phyloP scores from a whole-genome alignment of 306 rosid species.

The Myrica gale region DNA sequence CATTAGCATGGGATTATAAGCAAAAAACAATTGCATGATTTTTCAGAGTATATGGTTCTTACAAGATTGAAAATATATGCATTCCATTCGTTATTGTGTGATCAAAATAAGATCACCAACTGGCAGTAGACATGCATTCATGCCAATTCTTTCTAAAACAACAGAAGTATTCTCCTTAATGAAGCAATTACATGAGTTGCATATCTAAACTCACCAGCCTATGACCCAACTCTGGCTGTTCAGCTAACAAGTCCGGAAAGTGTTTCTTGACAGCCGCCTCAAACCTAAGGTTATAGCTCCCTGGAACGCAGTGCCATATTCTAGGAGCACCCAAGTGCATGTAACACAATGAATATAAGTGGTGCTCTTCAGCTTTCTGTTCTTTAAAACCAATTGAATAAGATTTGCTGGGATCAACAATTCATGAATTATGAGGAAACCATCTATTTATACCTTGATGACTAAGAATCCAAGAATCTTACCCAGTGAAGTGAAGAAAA shows the following conservation, averaged over 20 bases:
- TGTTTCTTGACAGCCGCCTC: constrained; percentile 47
- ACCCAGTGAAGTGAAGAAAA: constrained; percentile 77
- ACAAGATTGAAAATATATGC: constrained; percentile 15
- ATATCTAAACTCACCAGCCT: constrained; percentile 53
- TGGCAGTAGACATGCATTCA: constrained; percentile 6
- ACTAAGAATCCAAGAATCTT: constrained; percentile 32
- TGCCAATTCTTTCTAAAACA: neutral
- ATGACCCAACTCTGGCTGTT: constrained; percentile 34
- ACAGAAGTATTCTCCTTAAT: constrained; percentile 11
- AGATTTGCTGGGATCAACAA: constrained; percentile 2
- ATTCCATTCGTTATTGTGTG: constrained; percentile 20
- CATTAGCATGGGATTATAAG: neutral
- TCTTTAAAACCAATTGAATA: constrained; percentile 13
- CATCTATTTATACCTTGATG: neutral
- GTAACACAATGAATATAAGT: constrained; percentile 59
- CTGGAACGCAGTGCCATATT: constrained; percentile 74
- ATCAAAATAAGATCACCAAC: constrained; percentile 8
- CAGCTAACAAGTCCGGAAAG: constrained; percentile 32
- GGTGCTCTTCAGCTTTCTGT: constrained; percentile 86
- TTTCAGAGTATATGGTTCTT: constrained; percentile 9
- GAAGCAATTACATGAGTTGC: neutral
- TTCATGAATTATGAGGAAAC: constrained; percentile 2
- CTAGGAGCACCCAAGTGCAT: constrained; percentile 78
- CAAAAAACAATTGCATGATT: neutral
- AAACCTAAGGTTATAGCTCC: constrained; percentile 44